phyloP scores from a whole-genome alignment of 2,329 filamentous ascomycete genomes.

The Hirsutella rhossiliensis region DNA sequence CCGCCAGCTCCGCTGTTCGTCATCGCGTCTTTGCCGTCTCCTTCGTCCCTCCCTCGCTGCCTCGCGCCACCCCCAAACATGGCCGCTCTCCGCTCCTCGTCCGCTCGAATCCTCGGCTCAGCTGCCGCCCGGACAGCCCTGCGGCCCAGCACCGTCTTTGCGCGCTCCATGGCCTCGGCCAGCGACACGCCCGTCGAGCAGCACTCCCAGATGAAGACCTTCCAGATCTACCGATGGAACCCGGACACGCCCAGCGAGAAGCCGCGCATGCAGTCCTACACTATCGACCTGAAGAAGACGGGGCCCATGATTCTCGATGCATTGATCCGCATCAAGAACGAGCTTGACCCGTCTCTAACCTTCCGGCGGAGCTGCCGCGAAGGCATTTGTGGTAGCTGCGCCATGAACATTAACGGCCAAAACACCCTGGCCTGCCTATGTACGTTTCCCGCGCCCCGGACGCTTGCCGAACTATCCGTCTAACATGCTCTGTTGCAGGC shows the following conservation, averaged over 20 bases:
- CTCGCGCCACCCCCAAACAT: conserved; percentile 18
- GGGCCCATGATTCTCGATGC: conserved; percentile 98
- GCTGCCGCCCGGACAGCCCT: conserved; percentile 27
- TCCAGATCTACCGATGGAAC: conserved; percentile 99
- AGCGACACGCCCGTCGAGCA: conserved; percentile 48
- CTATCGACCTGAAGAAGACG: conserved; percentile 95
- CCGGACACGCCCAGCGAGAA: conserved; percentile 86
- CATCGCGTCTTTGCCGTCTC: no score
- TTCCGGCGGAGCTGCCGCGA: conserved; percentile 95
- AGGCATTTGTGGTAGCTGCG: conserved; percentile 96
- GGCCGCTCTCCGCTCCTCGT: conserved; percentile 49
- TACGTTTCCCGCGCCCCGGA: conserved; percentile 36
- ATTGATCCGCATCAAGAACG: conserved; percentile 97
- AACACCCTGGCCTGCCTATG: conserved; percentile 97
- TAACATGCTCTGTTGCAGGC: conserved; percentile 42
- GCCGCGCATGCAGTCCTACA: conserved; percentile 91
- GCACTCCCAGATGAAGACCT: conserved; percentile 72
- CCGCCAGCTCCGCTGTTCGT: no score
- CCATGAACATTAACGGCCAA: conserved; percentile 99
- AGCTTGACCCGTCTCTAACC: conserved; percentile 90
- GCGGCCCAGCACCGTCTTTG: conserved; percentile 27
- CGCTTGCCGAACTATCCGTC: conserved; percentile 4
- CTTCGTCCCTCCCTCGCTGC: no score
- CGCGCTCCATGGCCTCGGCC: conserved; percentile 43
- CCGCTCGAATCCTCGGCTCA: conserved; percentile 37